Evolutionary conservation across 805 yeast species (phyloP).

Genomic region (Starmerella ratchasimensis): DNA sequence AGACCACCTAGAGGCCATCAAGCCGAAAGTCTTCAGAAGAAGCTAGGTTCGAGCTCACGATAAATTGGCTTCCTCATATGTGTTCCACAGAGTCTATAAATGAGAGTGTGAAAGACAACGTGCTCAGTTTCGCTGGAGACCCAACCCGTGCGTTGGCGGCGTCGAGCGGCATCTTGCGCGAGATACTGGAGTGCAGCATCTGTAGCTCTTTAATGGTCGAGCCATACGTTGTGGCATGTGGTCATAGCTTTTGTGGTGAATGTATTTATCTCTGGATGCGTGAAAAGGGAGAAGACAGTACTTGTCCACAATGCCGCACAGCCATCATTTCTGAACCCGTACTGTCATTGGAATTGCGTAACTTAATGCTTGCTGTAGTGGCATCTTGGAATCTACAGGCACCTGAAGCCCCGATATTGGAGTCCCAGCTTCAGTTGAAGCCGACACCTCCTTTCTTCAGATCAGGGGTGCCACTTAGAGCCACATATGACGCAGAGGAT

Average conservation of each 20-base stretch:
- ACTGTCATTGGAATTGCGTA: conserved; percentile 14
- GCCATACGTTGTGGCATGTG: conserved; percentile 45
- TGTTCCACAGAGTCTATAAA: too few relatives aligned
- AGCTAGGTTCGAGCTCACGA: too few relatives aligned
- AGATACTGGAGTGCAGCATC: conserved; percentile 33
- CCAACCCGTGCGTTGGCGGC: conserved; percentile 6
- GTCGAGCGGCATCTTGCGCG: conserved; percentile 2
- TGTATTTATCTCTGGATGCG: conserved; percentile 25
- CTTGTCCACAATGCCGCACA: conserved; percentile 21
- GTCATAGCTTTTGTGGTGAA: conserved; percentile 53
- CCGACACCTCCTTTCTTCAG: conserved; percentile 1
- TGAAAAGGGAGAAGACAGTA: conserved; percentile 4
- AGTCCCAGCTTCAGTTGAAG: background rate
- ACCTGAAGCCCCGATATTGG: conserved; percentile 1
- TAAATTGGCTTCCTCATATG: too few relatives aligned
- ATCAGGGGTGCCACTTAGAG: conserved; percentile 10
- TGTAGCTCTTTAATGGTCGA: conserved; percentile 49
- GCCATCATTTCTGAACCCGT: conserved; percentile 12
- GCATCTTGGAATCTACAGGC: conserved; percentile 8
- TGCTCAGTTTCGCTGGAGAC: conserved; percentile 2
- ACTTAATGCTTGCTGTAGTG: conserved; percentile 11
- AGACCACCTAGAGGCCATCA: too few relatives aligned
- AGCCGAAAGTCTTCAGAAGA: too few relatives aligned
- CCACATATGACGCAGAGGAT: conserved; percentile 42
- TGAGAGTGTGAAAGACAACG: too few relatives aligned